phyloP scores from a whole-genome alignment of 345 rosid genomes.

The Carallia brachiata region DNA sequence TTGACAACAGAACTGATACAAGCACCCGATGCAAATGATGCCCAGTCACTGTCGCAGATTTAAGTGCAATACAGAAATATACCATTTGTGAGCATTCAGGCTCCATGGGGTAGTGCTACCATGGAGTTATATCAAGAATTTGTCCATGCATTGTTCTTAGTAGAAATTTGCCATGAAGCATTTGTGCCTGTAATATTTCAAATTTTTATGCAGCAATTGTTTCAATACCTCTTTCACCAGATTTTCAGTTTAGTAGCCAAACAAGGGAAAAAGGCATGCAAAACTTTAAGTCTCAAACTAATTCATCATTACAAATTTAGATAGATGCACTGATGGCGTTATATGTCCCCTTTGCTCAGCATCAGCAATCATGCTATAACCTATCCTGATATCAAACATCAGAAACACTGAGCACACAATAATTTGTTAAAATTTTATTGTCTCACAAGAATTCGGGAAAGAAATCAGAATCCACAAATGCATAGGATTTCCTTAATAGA shows the following conservation, averaged over 20 bases:
- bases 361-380: conserved; percentile 26
- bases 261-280: neutral
- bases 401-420: neutral
- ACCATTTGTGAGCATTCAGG: too few species aligned
- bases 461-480: neutral
- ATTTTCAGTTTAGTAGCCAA: neutral
- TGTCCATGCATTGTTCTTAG: neutral
- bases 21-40: too few species aligned
- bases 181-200: neutral
- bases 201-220: neutral
- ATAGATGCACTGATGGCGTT: conserved; percentile 15
- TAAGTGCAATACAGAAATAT: too few species aligned
- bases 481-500: neutral
- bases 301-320: neutral
- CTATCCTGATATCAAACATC: conserved; percentile 28
- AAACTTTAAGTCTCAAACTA: neutral
- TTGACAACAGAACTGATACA: too few species aligned
- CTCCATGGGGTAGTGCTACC: neutral
- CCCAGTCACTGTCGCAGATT: too few species aligned
- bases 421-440: neutral
- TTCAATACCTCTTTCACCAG: neutral
- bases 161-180: neutral
- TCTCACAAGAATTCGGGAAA: neutral
- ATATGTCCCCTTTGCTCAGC: conserved; percentile 29
- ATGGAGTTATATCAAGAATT: neutral